Percentiles rank a stretch among this genome's conserved stretches.
Evolutionary conservation across 2,329 filamentous ascomycete species (phyloP).

Genomic region (Ilyonectria robusta): DNA sequence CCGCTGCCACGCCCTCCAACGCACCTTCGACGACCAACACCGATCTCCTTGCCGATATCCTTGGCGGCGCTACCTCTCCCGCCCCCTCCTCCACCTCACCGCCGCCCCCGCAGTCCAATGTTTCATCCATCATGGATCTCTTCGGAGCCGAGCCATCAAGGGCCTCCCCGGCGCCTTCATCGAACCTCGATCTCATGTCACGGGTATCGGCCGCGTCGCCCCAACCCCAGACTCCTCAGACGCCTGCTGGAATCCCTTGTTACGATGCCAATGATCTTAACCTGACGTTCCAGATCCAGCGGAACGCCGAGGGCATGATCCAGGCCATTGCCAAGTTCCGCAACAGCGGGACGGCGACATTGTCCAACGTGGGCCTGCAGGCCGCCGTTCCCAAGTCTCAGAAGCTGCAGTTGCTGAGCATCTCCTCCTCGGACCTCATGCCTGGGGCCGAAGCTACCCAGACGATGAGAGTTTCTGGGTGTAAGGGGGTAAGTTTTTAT

Average conservation of each 20-base stretch:
- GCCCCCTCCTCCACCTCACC: constrained; percentile 57
- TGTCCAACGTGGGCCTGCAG: constrained; percentile 87
- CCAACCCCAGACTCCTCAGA: constrained; percentile 55
- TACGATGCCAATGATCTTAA: constrained; percentile 90
- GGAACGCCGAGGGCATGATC: constrained; percentile 83
- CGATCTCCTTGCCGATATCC: constrained; percentile 91
- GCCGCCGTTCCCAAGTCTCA: constrained; percentile 97
- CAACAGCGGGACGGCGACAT: constrained; percentile 75
- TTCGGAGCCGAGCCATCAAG: constrained; percentile 68
- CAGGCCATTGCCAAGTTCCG: constrained; percentile 89
- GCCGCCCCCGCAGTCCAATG: constrained; percentile 68
- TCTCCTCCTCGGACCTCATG: constrained; percentile 83
- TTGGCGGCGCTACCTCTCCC: constrained; percentile 78
- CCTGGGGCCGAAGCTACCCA: constrained; percentile 89
- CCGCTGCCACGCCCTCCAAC: constrained; percentile 66
- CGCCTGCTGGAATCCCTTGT: constrained; percentile 74
- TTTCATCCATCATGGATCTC: constrained; percentile 90
- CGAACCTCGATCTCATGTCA: constrained; percentile 65
- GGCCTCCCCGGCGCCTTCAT: constrained; percentile 54
- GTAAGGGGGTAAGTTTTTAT: constrained; percentile 85
- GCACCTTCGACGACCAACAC: constrained; percentile 78
- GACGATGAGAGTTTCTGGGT: constrained; percentile 87
- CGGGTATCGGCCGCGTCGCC: constrained; percentile 63
- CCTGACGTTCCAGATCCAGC: constrained; percentile 86
- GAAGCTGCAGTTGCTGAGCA: constrained; percentile 91